phyloP scores from a whole-genome alignment of 805 yeast species.

The Jamesozyma spencerorum region DNA sequence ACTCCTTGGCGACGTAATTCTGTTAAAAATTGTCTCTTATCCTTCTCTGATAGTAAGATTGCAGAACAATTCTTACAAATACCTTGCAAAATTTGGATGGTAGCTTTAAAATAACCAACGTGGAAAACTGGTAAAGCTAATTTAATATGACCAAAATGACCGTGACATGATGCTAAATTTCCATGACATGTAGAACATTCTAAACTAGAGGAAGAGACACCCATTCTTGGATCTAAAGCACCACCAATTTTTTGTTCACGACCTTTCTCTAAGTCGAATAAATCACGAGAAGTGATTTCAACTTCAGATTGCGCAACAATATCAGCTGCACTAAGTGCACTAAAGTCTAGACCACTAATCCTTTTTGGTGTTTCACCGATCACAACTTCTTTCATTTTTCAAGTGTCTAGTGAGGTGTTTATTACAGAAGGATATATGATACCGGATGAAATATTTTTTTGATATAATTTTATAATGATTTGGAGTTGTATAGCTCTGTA shows the following conservation, averaged over 20 bases:
- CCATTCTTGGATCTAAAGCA: constrained; percentile 89
- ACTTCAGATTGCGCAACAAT: constrained; percentile 91
- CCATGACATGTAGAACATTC: constrained; percentile 93
- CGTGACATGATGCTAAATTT: constrained; percentile 87
- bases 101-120: constrained; percentile 91
- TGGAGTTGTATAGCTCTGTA: constrained; percentile 8
- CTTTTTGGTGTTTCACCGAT: constrained; percentile 78
- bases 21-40: constrained; percentile 56
- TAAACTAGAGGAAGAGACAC: constrained; percentile 76
- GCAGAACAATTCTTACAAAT: constrained; percentile 86
- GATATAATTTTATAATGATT: constrained; percentile 6
- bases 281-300: constrained; percentile 82
- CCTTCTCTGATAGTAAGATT: constrained; percentile 61
- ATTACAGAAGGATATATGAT: neutral
- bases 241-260: constrained; percentile 76
- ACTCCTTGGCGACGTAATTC: constrained; percentile 82
- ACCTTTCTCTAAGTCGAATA: constrained; percentile 85
- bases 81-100: constrained; percentile 77
- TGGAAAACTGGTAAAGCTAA: constrained; percentile 94
- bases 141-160: constrained; percentile 93
- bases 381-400: constrained; percentile 35
- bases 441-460: neutral
- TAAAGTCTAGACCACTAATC: constrained; percentile 83
- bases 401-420: neutral
- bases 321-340: constrained; percentile 86